A percentile compares a stretch with the other conserved stretches of the same genome.
These are phyloP conservation scores for Candida rishiriensis DNA, from an alignment of 805 yeast species.

Conservation along the genomic window DNA sequence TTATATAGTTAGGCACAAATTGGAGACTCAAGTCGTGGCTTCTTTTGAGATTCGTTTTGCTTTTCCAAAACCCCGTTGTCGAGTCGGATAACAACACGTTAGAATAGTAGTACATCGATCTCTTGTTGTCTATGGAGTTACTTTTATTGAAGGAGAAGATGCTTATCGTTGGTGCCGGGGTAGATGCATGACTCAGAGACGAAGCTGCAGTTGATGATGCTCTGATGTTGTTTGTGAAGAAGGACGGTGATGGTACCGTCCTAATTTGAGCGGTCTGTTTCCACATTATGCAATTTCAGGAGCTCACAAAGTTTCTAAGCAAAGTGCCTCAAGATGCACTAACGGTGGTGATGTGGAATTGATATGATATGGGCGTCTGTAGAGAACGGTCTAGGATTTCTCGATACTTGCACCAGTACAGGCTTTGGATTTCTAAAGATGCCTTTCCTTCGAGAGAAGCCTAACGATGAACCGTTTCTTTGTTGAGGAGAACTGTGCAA, in stretches of 20 bases:
- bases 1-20: conserved; percentile 25
- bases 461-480: too few relatives aligned
- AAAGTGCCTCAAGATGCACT: too few relatives aligned
- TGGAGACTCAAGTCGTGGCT: conserved; percentile 9
- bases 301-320: too few relatives aligned
- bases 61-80: conserved; percentile 5
- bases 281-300: conserved; percentile 31
- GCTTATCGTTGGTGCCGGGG: neutral
- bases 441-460: too few relatives aligned
- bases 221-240: neutral
- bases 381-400: too few relatives aligned
- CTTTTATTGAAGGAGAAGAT: neutral
- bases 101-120: conserved; percentile 21
- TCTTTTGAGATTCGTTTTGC: neutral
- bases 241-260: neutral
- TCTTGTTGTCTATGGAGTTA: neutral
- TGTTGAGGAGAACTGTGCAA: too few relatives aligned
- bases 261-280: neutral
- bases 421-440: too few relatives aligned
- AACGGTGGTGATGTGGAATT: too few relatives aligned
- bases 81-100: conserved; percentile 12
- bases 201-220: neutral
- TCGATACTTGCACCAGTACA: too few relatives aligned
- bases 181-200: neutral
- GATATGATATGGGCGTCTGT: too few relatives aligned